Evolutionary conservation across 768 basidiomycete species (phyloP).

Genomic region (Mycena galopus): DNA sequence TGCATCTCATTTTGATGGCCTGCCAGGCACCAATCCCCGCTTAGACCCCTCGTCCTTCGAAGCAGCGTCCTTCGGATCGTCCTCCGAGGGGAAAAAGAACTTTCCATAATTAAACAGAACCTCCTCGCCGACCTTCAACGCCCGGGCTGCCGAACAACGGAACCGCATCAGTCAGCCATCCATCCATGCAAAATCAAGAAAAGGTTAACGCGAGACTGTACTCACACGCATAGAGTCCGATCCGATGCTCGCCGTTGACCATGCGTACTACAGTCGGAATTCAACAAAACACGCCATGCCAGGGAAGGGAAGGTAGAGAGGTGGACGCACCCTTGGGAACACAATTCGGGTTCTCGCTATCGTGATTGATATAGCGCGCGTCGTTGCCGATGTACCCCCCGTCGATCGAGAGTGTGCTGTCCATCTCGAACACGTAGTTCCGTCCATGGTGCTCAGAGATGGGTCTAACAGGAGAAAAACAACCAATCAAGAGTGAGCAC

Average conservation of each 20-base stretch:
- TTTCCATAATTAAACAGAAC: constrained; percentile 72
- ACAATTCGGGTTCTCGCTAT: constrained; percentile 56
- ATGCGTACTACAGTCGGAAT: constrained; percentile 55
- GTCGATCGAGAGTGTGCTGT: constrained; percentile 64
- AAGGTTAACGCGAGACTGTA: background rate
- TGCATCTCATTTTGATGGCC: no score
- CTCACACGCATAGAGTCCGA: constrained; percentile 73
- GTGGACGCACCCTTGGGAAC: constrained; percentile 59
- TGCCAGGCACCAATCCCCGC: no score
- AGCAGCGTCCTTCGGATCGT: no score
- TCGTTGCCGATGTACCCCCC: constrained; percentile 68
- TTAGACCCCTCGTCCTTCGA: no score
- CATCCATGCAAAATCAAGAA: background rate
- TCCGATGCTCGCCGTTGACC: constrained; percentile 77
- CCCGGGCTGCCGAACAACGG: constrained; percentile 46
- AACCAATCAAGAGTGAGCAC: no score
- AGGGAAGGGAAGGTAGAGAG: constrained; percentile 3
- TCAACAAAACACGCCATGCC: background rate
- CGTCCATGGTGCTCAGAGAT: constrained; percentile 63
- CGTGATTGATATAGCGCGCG: constrained; percentile 80
- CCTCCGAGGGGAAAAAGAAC: constrained; percentile 54
- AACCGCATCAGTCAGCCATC: background rate
- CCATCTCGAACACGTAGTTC: constrained; percentile 74
- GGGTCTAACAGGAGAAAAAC: no score
- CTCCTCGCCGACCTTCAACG: constrained; percentile 59